These are phyloP conservation scores for Microbotryum saponariae DNA, from an alignment of 1,284 basidiomycete genomes.

Conservation along the genomic window DNA sequence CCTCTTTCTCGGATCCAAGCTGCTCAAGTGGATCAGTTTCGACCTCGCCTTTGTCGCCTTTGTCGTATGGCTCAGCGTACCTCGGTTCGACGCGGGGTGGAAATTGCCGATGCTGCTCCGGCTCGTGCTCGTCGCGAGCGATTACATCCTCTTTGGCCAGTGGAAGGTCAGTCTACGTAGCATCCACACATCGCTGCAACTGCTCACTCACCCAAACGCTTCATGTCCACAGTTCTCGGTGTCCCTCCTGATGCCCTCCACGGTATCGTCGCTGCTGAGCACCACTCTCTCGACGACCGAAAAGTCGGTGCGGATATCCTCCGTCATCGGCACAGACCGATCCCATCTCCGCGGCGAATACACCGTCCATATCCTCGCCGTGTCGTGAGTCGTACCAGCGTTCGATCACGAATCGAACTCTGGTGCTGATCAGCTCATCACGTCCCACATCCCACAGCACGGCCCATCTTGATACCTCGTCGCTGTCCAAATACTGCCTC, in stretches of 20 bases:
- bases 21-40: slow-evolving; percentile 61
- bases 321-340: slow-evolving; percentile 39
- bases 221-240: slow-evolving; percentile 42
- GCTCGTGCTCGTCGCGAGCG: slow-evolving; percentile 52
- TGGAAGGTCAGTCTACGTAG: slow-evolving; percentile 34
- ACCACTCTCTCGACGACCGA: slow-evolving; percentile 41
- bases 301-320: slow-evolving; percentile 41
- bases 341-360: slow-evolving; percentile 74
- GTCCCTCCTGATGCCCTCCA: slow-evolving; percentile 27
- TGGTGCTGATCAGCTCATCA: slow-evolving; percentile 1
- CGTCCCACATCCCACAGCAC: slow-evolving; percentile 48
- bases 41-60: slow-evolving; percentile 57
- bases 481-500: slow-evolving; percentile 58
- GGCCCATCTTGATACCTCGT: slow-evolving; percentile 67
- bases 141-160: slow-evolving; percentile 61
- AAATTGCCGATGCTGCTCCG: slow-evolving; percentile 60
- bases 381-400: slow-evolving; percentile 37
- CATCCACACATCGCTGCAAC: neutral
- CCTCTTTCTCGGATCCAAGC: slow-evolving; percentile 54
- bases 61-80: slow-evolving; percentile 64
- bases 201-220: slow-evolving; percentile 17
- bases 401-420: neutral
- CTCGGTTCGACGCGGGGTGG: slow-evolving; percentile 49
- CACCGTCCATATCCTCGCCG: slow-evolving; percentile 80
- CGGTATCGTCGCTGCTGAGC: slow-evolving; percentile 47